Base-by-base conservation (phyloP, 345 rosid species). In the Iberis pinnata region DNA sequence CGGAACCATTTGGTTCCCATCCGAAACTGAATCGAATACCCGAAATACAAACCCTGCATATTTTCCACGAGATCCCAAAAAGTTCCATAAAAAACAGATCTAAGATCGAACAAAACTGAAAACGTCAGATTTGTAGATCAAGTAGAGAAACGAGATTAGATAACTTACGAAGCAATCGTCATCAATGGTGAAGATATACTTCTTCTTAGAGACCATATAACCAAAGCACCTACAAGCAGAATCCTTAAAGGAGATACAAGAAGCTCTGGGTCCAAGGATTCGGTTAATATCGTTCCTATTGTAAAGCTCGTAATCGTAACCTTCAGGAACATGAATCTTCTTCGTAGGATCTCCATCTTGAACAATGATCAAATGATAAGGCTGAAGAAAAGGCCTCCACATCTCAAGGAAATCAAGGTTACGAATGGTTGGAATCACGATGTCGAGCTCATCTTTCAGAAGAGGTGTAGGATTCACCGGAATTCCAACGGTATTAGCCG, bases 141-240 rank as follows among this genome's bases (percentile, higher is more conserved):
- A 22, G 25, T 3, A 3, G 25, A 29, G 8, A 29, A 29, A 1
- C 8, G 9, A 29, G 2, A 32, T n/a, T n/a, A n/a, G n/a, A 32
- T 1, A 61, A 55, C 96, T 82, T 69, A 90, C 98, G 48, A 87
- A 90, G 78, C 98, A 90, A 53, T 90, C 98, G 42, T 90, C 98
- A 57, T 90, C 98, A 27, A 90, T 87, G 67, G 98, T 90, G 83
- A 64, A 90, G 70, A 90, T 79, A 49, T 90, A 90, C 79, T 90
- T 90, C 85, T 90, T 90, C 82, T 84, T 90, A 69, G 98, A 90
- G 27, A 90, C 79, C 98, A 90, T 86, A 70, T 84, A 90, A 4
- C 98, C 98, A 64, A 90, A 90, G 82, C 96, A 86, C 3, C 98
- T 83, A 53, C 98, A 90, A 58, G 98, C 96, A 12, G 98, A 90